phyloP scores from a whole-genome alignment of 2,329 filamentous ascomycete species.

The Venturiaceae sp. region DNA sequence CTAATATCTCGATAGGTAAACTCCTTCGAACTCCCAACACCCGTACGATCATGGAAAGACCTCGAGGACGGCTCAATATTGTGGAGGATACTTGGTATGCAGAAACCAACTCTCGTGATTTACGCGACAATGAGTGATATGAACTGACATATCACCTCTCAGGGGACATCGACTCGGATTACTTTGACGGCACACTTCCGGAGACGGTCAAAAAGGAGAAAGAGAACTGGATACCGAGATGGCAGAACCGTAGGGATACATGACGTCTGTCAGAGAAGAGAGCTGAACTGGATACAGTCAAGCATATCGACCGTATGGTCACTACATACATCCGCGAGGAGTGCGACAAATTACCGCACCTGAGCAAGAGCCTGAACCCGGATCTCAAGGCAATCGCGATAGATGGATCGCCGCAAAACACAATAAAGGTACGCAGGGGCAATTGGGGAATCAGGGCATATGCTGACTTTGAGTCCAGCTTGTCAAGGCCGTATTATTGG shows the following conservation, averaged over 20 bases:
- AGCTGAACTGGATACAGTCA: slow-evolving; percentile 20
- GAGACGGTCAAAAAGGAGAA: slow-evolving; percentile 31
- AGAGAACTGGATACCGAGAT: slow-evolving; percentile 40
- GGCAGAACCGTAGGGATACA: slow-evolving; percentile 32
- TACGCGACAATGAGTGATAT: too few species aligned
- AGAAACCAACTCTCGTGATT: too few species aligned
- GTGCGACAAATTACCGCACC: slow-evolving; percentile 27
- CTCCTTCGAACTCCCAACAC: slow-evolving; percentile 30
- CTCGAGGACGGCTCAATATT: slow-evolving; percentile 37
- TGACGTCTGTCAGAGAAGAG: background rate
- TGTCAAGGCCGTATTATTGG: slow-evolving; percentile 38
- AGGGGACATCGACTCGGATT: slow-evolving; percentile 34
- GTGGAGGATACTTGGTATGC: slow-evolving; percentile 32
- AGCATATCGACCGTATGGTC: slow-evolving; percentile 38
- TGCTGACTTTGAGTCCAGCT: slow-evolving; percentile 24
- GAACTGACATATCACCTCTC: background rate
- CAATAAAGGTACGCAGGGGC: slow-evolving; percentile 22
- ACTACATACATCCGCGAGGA: slow-evolving; percentile 39
- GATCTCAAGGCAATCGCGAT: slow-evolving; percentile 39
- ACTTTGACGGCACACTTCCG: slow-evolving; percentile 38
- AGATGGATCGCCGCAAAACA: slow-evolving; percentile 27
- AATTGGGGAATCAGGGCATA: slow-evolving; percentile 15
- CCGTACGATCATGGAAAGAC: slow-evolving; percentile 28
- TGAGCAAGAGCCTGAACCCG: slow-evolving; percentile 29
- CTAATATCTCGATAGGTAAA: slow-evolving; percentile 17